Conservation (phyloP, 129 eudicot genomes). For the Erigeron canadensis region DNA sequence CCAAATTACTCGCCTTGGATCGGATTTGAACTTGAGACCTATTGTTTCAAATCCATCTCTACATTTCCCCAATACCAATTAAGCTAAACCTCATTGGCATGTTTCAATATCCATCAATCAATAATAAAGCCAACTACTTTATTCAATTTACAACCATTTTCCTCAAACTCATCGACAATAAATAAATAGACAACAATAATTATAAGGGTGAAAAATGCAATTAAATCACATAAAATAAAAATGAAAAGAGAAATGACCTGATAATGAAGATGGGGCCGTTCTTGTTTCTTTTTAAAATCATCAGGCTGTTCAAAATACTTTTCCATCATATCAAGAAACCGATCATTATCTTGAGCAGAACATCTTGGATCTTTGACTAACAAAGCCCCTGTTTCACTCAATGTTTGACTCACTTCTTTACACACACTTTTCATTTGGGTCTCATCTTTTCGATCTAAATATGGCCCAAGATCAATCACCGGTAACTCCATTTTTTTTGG, state of each 20-base stretch:
- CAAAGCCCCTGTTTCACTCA: conserved; percentile 83
- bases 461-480: conserved; percentile 72
- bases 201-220: no score
- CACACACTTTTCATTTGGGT: conserved; percentile 41
- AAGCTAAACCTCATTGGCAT: no score
- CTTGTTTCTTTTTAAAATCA: conserved; percentile 70
- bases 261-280: conserved; percentile 84
- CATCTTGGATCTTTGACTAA: conserved; percentile 86
- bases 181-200: no score
- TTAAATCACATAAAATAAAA: background rate
- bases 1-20: no score
- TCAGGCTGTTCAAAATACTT: conserved; percentile 68
- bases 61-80: no score
- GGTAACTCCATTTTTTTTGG: conserved; percentile 56
- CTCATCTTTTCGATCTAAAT: conserved; percentile 32
- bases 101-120: no score
- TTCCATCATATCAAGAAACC: conserved; percentile 93
- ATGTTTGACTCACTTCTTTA: conserved; percentile 70
- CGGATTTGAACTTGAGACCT: no score
- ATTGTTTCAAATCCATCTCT: no score
- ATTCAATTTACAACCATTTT: no score
- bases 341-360: conserved; percentile 76
- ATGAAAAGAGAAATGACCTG: conserved; percentile 41
- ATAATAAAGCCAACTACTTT: no score
- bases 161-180: no score